These are phyloP conservation scores for Chytriomyces hyalinus DNA, from an alignment of 192 early-diverging fungal species.

Conservation along the genomic window DNA sequence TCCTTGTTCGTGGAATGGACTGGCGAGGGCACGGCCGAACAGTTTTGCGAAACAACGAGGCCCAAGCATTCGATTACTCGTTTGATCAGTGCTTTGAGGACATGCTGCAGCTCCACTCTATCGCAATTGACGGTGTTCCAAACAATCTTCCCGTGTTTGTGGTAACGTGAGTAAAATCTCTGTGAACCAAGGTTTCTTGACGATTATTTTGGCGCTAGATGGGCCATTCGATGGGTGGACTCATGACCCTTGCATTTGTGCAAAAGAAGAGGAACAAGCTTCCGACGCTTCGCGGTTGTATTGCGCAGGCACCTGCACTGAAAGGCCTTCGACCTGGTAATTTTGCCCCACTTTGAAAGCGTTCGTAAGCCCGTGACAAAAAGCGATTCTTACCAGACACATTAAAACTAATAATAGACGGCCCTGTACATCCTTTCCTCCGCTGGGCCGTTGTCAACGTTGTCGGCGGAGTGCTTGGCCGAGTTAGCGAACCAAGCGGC, in stretches of 20 bases:
- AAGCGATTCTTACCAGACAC: too few species aligned
- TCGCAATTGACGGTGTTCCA: slow-evolving; percentile 48
- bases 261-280: neutral
- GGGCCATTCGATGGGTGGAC: slow-evolving; percentile 58
- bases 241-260: slow-evolving; percentile 37
- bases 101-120: slow-evolving; percentile 45
- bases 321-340: too few species aligned
- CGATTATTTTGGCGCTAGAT: slow-evolving; percentile 43
- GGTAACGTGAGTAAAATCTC: slow-evolving; percentile 4
- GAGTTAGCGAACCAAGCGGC: neutral
- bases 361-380: too few species aligned
- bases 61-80: neutral
- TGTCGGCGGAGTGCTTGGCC: too few species aligned
- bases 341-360: too few species aligned
- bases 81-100: slow-evolving; percentile 50
- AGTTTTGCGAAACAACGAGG: slow-evolving; percentile 45
- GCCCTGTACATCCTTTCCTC: neutral
- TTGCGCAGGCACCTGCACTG: slow-evolving; percentile 31
- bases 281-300: slow-evolving; percentile 31
- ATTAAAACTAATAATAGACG: too few species aligned
- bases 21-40: slow-evolving; percentile 77
- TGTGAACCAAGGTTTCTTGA: neutral
- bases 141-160: slow-evolving; percentile 41
- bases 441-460: neutral
- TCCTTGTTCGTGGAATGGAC: slow-evolving; percentile 64